A percentile compares a stretch with the other conserved stretches of the same genome.
Conservation (phyloP, 768 basidiomycete genomes). For the Holtermanniella nyarrowii region DNA sequence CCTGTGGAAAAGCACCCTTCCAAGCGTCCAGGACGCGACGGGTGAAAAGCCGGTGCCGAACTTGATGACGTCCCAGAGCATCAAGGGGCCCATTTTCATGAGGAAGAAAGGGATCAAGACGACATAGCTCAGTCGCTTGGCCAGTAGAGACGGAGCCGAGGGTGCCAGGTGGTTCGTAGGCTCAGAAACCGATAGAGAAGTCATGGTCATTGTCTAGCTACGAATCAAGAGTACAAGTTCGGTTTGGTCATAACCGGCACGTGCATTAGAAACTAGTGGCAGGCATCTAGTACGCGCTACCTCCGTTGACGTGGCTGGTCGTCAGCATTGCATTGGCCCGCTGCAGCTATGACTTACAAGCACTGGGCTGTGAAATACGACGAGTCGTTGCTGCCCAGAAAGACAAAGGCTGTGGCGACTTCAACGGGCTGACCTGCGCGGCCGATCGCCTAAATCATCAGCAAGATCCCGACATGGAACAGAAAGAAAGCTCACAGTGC, state of each 20-base stretch:
- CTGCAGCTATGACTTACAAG: slow-evolving; percentile 8
- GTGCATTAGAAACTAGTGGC: too few relatives aligned
- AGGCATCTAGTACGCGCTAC: slow-evolving; percentile 33
- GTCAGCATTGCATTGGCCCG: not conserved
- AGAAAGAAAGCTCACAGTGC: slow-evolving; percentile 14
- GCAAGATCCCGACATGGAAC: not conserved
- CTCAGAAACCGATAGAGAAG: too few relatives aligned
- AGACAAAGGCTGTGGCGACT: slow-evolving; percentile 47
- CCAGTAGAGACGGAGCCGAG: not conserved
- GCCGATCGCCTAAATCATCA: slow-evolving; percentile 43
- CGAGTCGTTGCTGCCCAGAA: slow-evolving; percentile 47
- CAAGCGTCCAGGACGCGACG: not conserved
- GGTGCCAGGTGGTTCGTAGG: too few relatives aligned
- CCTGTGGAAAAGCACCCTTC: not conserved
- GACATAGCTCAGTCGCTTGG: not conserved
- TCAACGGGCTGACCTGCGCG: slow-evolving; percentile 50
- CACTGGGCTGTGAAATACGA: slow-evolving; percentile 44
- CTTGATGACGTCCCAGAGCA: not conserved
- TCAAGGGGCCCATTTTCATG: not conserved
- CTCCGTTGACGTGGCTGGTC: slow-evolving; percentile 41
- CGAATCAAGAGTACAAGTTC: too few relatives aligned
- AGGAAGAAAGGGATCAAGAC: not conserved
- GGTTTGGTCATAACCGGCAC: too few relatives aligned
- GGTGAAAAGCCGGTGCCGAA: not conserved
- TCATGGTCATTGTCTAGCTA: too few relatives aligned